Evolutionary conservation across 1,284 basidiomycete genomes (phyloP).

Genomic region (Abortiporus biennis): DNA sequence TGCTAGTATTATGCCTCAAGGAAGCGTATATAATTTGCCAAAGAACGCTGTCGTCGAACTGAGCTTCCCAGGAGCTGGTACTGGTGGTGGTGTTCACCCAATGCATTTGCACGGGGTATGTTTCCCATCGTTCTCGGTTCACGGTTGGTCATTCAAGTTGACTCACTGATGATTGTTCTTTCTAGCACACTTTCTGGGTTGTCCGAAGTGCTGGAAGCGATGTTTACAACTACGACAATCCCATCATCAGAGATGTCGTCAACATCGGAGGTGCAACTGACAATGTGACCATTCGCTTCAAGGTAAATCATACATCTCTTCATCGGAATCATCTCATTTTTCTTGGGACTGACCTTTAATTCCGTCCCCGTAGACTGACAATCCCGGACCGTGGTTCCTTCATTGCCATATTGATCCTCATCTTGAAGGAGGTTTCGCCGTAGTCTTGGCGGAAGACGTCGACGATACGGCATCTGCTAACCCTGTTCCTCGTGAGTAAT

Average conservation of each 20-base stretch:
- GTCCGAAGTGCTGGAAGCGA: slow-evolving; percentile 18
- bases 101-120: slow-evolving; percentile 35
- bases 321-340: not conserved
- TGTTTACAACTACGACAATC: slow-evolving; percentile 33
- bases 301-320: not conserved
- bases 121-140: not conserved
- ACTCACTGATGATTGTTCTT: not conserved
- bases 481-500: not conserved
- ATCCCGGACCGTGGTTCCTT: slow-evolving; percentile 40
- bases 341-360: slow-evolving; percentile 12
- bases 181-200: slow-evolving; percentile 22
- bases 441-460: slow-evolving; percentile 14
- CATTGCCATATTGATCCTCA: slow-evolving; percentile 7
- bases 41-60: slow-evolving; percentile 29
- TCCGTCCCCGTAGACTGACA: too few species aligned
- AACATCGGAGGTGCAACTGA: slow-evolving; percentile 18
- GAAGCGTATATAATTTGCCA: slow-evolving; percentile 24
- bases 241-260: slow-evolving; percentile 24
- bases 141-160: too few species aligned
- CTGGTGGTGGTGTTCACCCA: slow-evolving; percentile 27
- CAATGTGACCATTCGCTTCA: slow-evolving; percentile 16
- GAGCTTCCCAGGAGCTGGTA: slow-evolving; percentile 23
- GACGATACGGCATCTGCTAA: slow-evolving; percentile 1
- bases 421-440: slow-evolving; percentile 12
- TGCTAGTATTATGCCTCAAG: slow-evolving; percentile 24